Evolutionary conservation across 805 yeast species (phyloP).

Genomic region (Pichia thaimueangensis): DNA sequence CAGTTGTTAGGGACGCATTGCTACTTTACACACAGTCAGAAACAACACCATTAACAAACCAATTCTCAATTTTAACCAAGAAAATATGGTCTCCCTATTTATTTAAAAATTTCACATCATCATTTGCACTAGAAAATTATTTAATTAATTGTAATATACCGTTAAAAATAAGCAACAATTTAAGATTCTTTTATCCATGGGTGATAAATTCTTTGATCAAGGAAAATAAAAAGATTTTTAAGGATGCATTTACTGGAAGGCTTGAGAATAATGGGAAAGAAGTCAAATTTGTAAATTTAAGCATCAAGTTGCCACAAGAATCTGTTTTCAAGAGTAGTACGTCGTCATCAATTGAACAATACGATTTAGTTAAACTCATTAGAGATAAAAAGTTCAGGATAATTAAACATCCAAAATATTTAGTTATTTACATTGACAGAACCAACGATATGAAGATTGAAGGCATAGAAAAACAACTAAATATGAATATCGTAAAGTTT

Average conservation of each 20-base stretch:
- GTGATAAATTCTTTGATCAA: constrained; percentile 41
- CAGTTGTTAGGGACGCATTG: constrained; percentile 41
- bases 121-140: constrained; percentile 55
- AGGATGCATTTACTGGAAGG: constrained; percentile 47
- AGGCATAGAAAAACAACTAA: constrained; percentile 35
- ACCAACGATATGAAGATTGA: constrained; percentile 28
- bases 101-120: constrained; percentile 57
- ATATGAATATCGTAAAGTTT: constrained; percentile 60
- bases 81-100: constrained; percentile 61
- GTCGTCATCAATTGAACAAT: constrained; percentile 44
- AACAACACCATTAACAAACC: constrained; percentile 27
- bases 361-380: constrained; percentile 39
- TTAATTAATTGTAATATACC: constrained; percentile 36
- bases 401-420: constrained; percentile 41
- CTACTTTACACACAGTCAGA: constrained; percentile 25
- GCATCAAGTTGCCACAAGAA: constrained; percentile 53
- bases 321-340: constrained; percentile 50
- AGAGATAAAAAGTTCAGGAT: constrained; percentile 36
- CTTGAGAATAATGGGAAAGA: constrained; percentile 25
- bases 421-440: constrained; percentile 55
- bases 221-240: constrained; percentile 23
- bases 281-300: constrained; percentile 45
- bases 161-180: constrained; percentile 34
- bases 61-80: constrained; percentile 42
- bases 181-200: constrained; percentile 52